phyloP scores from a whole-genome alignment of 2,329 filamentous ascomycete genomes.

The Myriangium duriaei region DNA sequence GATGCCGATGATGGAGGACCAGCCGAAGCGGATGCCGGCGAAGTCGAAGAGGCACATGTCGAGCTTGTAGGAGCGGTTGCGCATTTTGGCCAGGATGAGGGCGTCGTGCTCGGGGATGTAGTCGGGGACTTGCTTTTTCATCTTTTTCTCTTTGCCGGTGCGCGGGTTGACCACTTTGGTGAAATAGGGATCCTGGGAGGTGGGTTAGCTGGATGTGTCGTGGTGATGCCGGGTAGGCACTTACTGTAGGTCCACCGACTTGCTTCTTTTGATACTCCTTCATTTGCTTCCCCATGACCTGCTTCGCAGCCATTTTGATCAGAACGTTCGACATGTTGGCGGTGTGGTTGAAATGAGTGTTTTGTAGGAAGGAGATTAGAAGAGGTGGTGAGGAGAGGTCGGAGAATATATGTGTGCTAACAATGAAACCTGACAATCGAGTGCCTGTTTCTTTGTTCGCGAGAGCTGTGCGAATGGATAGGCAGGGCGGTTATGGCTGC shows the following conservation, averaged over 20 bases:
- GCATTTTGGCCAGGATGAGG: constrained; percentile 71
- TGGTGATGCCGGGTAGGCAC: constrained; percentile 11
- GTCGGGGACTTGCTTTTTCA: constrained; percentile 70
- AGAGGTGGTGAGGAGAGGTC: background rate
- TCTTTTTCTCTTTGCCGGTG: constrained; percentile 65
- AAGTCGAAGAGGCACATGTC: constrained; percentile 77
- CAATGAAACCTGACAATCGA: no score
- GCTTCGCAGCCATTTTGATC: constrained; percentile 38
- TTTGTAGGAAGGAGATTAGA: background rate
- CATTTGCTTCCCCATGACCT: constrained; percentile 36
- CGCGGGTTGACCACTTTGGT: constrained; percentile 65
- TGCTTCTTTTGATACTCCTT: constrained; percentile 35
- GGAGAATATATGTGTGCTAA: background rate
- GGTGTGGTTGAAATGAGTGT: background rate
- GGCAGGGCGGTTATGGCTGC: no score
- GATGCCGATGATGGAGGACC: constrained; percentile 74
- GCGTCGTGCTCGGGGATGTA: constrained; percentile 76
- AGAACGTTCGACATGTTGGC: constrained; percentile 32
- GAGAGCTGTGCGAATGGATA: no score
- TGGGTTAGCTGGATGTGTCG: constrained; percentile 8
- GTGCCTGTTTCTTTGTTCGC: no score
- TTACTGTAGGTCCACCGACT: constrained; percentile 29
- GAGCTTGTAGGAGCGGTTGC: constrained; percentile 70
- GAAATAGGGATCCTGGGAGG: constrained; percentile 71
- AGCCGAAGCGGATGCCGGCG: constrained; percentile 74